Base-by-base conservation (phyloP, 2,329 filamentous ascomycete species). In the Blumeria hordei region DNA sequence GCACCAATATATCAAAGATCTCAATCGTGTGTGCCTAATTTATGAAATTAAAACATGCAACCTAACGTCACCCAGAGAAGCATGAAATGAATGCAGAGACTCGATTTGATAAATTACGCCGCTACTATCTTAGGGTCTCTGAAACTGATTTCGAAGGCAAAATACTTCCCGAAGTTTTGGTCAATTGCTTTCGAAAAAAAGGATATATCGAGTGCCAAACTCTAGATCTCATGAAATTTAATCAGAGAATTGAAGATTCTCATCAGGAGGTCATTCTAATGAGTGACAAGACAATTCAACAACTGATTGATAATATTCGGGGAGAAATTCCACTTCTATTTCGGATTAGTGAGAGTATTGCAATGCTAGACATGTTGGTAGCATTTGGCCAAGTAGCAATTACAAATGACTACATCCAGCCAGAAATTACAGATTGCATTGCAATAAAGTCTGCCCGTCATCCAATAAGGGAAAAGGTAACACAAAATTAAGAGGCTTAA, bases 131-230 rank as follows among this genome's bases (percentile, higher is more conserved):
- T 1, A 77, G 77, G 7, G 67, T 95, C 4, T 70, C 72, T 14
- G 70, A 72, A 4, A 70, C 67, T 2, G 80, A 88, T 47, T 72
- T 88, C 11, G 78, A 83, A 33, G 71, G 76, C 12, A 70, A 70
- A 3, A 58, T 64, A 0, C 65, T 88, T 1, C 84, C 85, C 0
- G 72, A 78, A 1, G 65, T 83, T 1, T 82, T 96, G 58, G 83
- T 94, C 65, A 95, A 96, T 59, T 70, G 76, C 0, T 77, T 81
- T 59, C 73, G 74, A 45, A 87, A 80, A 62, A 87, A 82, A 62
- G 78, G 78, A n/a, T 74, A 74, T 55, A 74, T 94, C 35, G 87
- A 96, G 65, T 96, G 88, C 60, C 86, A 93, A 62, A 96, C 92
- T 0, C 66, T 96, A 9, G 76, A 82, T 55, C 72, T 98, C 10